phyloP scores from a whole-genome alignment of 257 asterid genomes.

The Petunia axillaris region DNA sequence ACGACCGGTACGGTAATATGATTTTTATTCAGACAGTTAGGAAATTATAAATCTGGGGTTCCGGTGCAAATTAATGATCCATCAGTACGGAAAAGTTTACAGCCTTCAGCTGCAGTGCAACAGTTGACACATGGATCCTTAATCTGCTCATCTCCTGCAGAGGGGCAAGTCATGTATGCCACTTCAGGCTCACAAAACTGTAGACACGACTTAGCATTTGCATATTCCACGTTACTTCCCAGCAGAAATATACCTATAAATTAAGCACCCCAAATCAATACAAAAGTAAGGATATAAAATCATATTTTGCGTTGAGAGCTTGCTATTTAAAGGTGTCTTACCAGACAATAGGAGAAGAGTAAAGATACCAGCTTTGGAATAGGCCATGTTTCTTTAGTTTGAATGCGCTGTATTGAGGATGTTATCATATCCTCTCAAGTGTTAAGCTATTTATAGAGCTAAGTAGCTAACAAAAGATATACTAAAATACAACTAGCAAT shows the following conservation, averaged over 20 bases:
- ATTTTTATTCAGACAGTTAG: too few species aligned
- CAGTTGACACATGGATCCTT: conserved; percentile 14
- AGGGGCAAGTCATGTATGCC: conserved; percentile 29
- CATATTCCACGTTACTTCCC: conserved; percentile 12
- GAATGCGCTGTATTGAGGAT: background rate
- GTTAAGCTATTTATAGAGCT: background rate
- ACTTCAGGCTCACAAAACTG: background rate
- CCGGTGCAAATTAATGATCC: conserved; percentile 3
- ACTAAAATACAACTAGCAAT: background rate
- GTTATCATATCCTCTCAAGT: background rate
- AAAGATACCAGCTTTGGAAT: background rate
- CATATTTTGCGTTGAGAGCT: background rate
- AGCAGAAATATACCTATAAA: conserved; percentile 19
- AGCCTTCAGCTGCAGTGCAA: conserved; percentile 18
- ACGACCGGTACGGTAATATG: background rate
- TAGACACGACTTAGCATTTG: conserved; percentile 28
- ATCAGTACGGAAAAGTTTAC: conserved; percentile 20
- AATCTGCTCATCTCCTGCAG: background rate
- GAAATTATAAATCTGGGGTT: background rate
- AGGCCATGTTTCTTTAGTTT: background rate
- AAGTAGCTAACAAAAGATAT: background rate
- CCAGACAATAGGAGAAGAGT: conserved; percentile 5
- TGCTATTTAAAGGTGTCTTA: background rate
- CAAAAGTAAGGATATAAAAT: background rate
- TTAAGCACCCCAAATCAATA: background rate